These are phyloP conservation scores for Pythium sp. DNA, from an alignment of 352 stramenopile species.

Conservation along the genomic window DNA sequence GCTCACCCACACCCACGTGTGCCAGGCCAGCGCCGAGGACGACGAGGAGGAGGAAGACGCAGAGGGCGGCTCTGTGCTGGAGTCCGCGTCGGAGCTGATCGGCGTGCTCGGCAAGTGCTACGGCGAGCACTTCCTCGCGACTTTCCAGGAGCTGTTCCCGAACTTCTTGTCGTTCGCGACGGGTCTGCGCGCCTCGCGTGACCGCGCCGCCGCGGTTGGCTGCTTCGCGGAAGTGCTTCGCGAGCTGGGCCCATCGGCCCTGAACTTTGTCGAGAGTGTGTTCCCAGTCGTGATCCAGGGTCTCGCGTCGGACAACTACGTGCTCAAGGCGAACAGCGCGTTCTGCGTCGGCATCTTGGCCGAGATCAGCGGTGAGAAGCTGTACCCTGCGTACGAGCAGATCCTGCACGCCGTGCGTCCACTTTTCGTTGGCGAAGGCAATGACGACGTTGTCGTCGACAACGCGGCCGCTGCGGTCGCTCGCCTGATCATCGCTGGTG, in stretches of 20 bases:
- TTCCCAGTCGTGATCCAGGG: conserved; percentile 90
- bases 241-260: conserved; percentile 75
- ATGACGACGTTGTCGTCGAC: conserved; percentile 89
- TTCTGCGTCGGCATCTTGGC: conserved; percentile 94
- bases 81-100: conserved; percentile 92
- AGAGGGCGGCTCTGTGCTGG: conserved; percentile 93
- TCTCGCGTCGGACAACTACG: conserved; percentile 89
- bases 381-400: conserved; percentile 85
- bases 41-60: conserved; percentile 91
- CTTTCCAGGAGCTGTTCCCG: conserved; percentile 90
- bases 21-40: conserved; percentile 87
- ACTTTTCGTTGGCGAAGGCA: conserved; percentile 87
- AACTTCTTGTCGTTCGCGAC: conserved; percentile 91
- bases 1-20: conserved; percentile 87
- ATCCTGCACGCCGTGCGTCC: conserved; percentile 91
- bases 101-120: conserved; percentile 93
- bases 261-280: conserved; percentile 89
- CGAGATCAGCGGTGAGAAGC: conserved; percentile 68
- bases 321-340: conserved; percentile 93
- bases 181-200: conserved; percentile 84
- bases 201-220: conserved; percentile 93
- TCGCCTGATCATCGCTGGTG: conserved; percentile 90
- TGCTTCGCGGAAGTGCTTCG: conserved; percentile 95
- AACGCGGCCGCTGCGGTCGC: conserved; percentile 92
- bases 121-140: conserved; percentile 89